A percentile compares a stretch with the other conserved stretches of the same genome.
Evolutionary conservation across 2,329 filamentous ascomycete species (phyloP).

Genomic region (Trichoderma lentiforme): DNA sequence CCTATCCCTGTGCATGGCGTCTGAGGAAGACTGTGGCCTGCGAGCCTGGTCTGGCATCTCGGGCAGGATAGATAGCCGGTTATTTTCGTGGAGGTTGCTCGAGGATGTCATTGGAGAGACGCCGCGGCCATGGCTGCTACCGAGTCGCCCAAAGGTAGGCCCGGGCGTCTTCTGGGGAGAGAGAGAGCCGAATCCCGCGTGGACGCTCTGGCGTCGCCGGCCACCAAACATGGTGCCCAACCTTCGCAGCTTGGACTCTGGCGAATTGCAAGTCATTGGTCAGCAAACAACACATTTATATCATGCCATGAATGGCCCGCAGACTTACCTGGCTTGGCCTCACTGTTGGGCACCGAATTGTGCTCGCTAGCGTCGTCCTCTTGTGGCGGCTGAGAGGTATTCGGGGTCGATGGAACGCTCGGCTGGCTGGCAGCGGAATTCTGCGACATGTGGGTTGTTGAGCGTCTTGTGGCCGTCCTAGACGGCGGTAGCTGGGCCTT

Average conservation of each 20-base stretch:
- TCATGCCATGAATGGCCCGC: background rate
- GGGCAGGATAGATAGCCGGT: constrained; percentile 54
- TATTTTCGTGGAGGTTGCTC: constrained; percentile 54
- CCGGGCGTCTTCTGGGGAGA: constrained; percentile 51
- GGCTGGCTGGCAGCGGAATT: constrained; percentile 7
- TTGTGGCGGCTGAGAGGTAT: constrained; percentile 5
- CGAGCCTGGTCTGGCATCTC: constrained; percentile 50
- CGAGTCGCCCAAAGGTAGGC: constrained; percentile 58
- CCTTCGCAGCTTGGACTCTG: constrained; percentile 58
- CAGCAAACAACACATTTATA: background rate
- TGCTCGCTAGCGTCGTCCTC: constrained; percentile 44
- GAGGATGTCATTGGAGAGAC: constrained; percentile 59
- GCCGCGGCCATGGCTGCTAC: constrained; percentile 58
- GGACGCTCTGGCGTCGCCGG: constrained; percentile 62
- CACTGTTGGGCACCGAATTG: constrained; percentile 29
- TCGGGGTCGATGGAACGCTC: constrained; percentile 19
- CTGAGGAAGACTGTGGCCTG: constrained; percentile 27
- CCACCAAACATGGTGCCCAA: constrained; percentile 66
- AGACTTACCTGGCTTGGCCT: constrained; percentile 37
- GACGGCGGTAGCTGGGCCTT: constrained; percentile 35
- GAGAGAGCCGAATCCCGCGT: constrained; percentile 52
- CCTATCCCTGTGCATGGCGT: constrained; percentile 21
- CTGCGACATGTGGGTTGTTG: constrained; percentile 31
- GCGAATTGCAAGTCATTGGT: background rate
- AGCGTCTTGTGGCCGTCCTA: constrained; percentile 41